Evolutionary conservation across 257 asterid species (phyloP).

Genomic region (Asclepias syriaca): DNA sequence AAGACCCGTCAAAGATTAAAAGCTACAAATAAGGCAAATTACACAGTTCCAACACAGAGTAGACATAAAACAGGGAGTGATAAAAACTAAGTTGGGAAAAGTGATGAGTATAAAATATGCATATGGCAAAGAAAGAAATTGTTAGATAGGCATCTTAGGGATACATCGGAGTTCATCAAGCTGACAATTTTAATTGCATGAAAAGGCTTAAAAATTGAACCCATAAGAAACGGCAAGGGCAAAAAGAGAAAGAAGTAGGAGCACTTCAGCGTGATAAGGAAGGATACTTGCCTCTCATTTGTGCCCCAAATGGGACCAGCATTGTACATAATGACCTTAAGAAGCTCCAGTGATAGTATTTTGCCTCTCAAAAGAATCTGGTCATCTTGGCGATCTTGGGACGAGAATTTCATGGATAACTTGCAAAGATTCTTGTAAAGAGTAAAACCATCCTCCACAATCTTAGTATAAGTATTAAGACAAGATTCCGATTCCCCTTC

Average conservation of each 20-base stretch:
- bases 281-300: constrained; percentile 68
- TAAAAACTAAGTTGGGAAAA: background rate
- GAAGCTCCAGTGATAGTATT: constrained; percentile 85
- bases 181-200: background rate
- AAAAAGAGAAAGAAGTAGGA: background rate
- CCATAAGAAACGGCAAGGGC: background rate
- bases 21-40: background rate
- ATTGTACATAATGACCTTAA: constrained; percentile 81
- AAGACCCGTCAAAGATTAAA: background rate
- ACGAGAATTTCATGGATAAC: constrained; percentile 89
- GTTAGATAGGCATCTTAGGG: background rate
- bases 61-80: background rate
- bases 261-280: background rate
- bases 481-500: constrained; percentile 35
- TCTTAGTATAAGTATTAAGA: constrained; percentile 53
- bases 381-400: constrained; percentile 84
- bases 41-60: background rate
- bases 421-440: constrained; percentile 94
- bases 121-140: background rate
- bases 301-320: constrained; percentile 91
- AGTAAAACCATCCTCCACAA: constrained; percentile 86
- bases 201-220: background rate
- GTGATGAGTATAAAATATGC: background rate
- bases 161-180: background rate
- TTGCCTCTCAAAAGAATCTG: constrained; percentile 94